Percentiles rank a stretch among this genome's conserved stretches.
Conservation (phyloP, 2,329 filamentous ascomycete species). For the Beauveria caledonica region DNA sequence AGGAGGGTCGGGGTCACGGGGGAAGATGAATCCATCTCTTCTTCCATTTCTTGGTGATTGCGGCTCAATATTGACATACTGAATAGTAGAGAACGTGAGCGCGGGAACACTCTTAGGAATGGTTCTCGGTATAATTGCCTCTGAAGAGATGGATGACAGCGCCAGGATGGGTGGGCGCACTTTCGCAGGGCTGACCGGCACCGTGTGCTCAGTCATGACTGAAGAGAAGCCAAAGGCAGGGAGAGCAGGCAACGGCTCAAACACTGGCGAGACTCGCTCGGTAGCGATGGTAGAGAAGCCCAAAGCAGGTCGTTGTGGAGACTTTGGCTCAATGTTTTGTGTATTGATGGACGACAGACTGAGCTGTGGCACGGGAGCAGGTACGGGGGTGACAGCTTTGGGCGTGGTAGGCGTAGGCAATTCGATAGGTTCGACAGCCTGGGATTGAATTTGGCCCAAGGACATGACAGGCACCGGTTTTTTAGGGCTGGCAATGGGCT, state of each 20-base stretch:
- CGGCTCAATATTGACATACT: constrained; percentile 38
- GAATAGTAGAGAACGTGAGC: constrained; percentile 25
- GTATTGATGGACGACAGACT: constrained; percentile 22
- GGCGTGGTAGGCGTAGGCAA: constrained; percentile 15
- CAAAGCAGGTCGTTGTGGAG: constrained; percentile 23
- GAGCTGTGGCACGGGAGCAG: constrained; percentile 17
- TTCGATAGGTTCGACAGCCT: constrained; percentile 25
- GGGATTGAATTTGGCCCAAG: constrained; percentile 18
- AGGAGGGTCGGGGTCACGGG: constrained; percentile 33
- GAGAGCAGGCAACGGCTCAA: constrained; percentile 18
- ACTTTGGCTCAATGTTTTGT: constrained; percentile 20
- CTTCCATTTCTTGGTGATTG: constrained; percentile 41
- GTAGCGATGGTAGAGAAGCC: constrained; percentile 7
- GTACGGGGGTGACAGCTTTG: constrained; percentile 10
- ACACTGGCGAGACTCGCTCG: constrained; percentile 18
- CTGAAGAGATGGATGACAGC: constrained; percentile 15
- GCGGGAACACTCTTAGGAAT: constrained; percentile 11
- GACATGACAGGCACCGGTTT: constrained; percentile 18
- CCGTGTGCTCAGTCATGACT: constrained; percentile 29
- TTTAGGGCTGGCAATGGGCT: constrained; percentile 21
- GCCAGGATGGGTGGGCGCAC: constrained; percentile 13
- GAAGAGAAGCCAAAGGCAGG: constrained; percentile 23
- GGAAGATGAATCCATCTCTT: constrained; percentile 49
- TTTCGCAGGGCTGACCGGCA: constrained; percentile 21
- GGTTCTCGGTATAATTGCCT: constrained; percentile 8